These are phyloP conservation scores for Penicillium atrosanguineum DNA, from an alignment of 495 filamentous ascomycete genomes.

Conservation along the genomic window DNA sequence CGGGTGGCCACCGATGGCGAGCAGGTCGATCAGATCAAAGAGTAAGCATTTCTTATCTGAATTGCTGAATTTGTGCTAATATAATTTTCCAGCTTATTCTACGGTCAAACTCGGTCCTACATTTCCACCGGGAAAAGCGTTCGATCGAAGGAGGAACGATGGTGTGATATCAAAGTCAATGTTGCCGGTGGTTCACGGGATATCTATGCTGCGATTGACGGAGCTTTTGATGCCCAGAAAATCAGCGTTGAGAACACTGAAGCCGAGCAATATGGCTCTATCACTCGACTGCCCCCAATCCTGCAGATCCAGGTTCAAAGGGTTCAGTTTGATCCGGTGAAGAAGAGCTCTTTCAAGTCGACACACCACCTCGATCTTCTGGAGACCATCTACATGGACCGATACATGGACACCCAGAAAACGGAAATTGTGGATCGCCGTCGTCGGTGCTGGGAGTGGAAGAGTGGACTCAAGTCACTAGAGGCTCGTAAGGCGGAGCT, in stretches of 20 bases:
- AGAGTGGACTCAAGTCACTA: slow-evolving; percentile 57
- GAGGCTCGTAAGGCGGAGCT: slow-evolving; percentile 49
- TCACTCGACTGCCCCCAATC: slow-evolving; percentile 74
- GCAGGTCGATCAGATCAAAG: slow-evolving; percentile 75
- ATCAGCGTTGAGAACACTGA: slow-evolving; percentile 62
- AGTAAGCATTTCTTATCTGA: slow-evolving; percentile 35
- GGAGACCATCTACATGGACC: slow-evolving; percentile 80
- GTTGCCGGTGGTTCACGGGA: slow-evolving; percentile 60
- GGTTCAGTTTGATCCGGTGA: slow-evolving; percentile 63
- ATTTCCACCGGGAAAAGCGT: slow-evolving; percentile 43
- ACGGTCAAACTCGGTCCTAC: slow-evolving; percentile 54
- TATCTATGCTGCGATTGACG: slow-evolving; percentile 81
- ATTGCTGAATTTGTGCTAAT: slow-evolving; percentile 17
- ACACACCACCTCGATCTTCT: slow-evolving; percentile 71
- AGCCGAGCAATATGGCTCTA: slow-evolving; percentile 69
- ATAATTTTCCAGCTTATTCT: slow-evolving; percentile 48
- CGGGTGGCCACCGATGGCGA: slow-evolving; percentile 61
- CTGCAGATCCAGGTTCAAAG: slow-evolving; percentile 87
- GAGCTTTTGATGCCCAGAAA: slow-evolving; percentile 75
- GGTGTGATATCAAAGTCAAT: slow-evolving; percentile 62
- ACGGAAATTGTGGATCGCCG: slow-evolving; percentile 59
- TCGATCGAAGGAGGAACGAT: slow-evolving; percentile 55
- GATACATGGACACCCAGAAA: slow-evolving; percentile 73
- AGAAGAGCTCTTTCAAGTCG: slow-evolving; percentile 66
- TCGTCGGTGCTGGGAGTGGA: slow-evolving; percentile 70